Conservation (phyloP, 768 basidiomycete species). For the Lactarius sanguifluus region DNA sequence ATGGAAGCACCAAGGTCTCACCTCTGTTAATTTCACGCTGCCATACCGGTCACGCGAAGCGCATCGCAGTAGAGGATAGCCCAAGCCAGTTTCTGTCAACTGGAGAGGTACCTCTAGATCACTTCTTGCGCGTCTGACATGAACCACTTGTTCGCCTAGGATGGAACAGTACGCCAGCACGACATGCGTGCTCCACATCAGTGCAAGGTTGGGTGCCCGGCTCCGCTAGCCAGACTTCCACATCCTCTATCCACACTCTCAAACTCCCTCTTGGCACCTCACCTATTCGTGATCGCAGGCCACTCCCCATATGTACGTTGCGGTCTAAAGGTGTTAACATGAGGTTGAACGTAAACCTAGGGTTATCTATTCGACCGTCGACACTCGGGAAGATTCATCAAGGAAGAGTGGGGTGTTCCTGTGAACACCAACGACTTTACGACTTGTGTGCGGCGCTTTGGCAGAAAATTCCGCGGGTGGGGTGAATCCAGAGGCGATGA, state of each 20-base stretch:
- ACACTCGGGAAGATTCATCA: conserved; percentile 58
- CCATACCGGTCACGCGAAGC: conserved; percentile 71
- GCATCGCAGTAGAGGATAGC: conserved; percentile 76
- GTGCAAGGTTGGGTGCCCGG: conserved; percentile 65
- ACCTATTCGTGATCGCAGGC: conserved; percentile 84
- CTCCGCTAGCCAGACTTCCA: conserved; percentile 64
- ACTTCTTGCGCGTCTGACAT: conserved; percentile 30
- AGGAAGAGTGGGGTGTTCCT: conserved; percentile 69
- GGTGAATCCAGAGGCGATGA: conserved; percentile 44
- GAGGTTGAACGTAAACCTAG: conserved; percentile 40
- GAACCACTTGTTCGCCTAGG: conserved; percentile 46
- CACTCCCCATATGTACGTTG: conserved; percentile 68
- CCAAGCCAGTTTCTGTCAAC: conserved; percentile 75
- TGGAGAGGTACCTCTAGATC: conserved; percentile 56
- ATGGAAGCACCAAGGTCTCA: neutral
- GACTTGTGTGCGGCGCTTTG: conserved; percentile 82
- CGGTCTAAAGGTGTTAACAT: conserved; percentile 8
- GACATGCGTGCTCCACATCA: conserved; percentile 70
- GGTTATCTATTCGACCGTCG: conserved; percentile 84
- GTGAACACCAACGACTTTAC: conserved; percentile 53
- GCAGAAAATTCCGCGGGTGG: conserved; percentile 42
- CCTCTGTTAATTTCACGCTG: conserved; percentile 58
- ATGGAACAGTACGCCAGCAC: conserved; percentile 86
- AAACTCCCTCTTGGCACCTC: conserved; percentile 74
- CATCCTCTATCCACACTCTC: conserved; percentile 72